Evolutionary conservation across 23 red algal species (phyloP), one percentile per base, ranked within the genome.

Genomic region (Gracilaria domingensis): DNA sequence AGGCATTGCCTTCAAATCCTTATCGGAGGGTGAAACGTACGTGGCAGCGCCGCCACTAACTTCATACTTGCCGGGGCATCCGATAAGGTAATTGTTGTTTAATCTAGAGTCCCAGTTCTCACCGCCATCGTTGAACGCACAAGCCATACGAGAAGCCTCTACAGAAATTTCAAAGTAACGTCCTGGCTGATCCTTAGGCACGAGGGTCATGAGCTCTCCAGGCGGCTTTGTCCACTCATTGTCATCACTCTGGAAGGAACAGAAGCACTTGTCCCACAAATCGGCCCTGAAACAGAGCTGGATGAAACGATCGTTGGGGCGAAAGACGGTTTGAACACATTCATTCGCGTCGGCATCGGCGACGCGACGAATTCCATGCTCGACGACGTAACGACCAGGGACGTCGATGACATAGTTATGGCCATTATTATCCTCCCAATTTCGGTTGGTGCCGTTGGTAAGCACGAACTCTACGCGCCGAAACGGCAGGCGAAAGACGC

Each of bases 341-440:
- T 80, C 92, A 23, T 39, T n/a, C 18, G 48, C 83, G 38, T 93
- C 81, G 28, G 82, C 92, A 26, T 94, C 92, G 33, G 59, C 92
- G 12, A 94, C 92, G 58, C 92, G 92, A 44, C 83, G 82, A 72
- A 94, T 86, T 0, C 92, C 92, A 58, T 94, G 82, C 36, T 94
- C 92, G 17, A 88, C 83, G 25, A 94, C 82, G 77, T 94, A 94
- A 40, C 82, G 82, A 35, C 92, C 92, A 58, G 82, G 69, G 0
- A 54, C 34, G 12, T 75, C 59, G 36, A 82, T 67, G 40, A 56
- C 38, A 49, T 84, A 92, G 71, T 87, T 82, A 38, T 65, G 45
- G 40, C 82, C 77, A 49, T 94, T 55, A 59, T 94, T 94, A 36
- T 82, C 92, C 73, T 88, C 83, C 92, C 92, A 94, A 65, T 94